Conservation (phyloP, 108 stramenopile genomes). For the Cyclostephanos invisitatus region DNA sequence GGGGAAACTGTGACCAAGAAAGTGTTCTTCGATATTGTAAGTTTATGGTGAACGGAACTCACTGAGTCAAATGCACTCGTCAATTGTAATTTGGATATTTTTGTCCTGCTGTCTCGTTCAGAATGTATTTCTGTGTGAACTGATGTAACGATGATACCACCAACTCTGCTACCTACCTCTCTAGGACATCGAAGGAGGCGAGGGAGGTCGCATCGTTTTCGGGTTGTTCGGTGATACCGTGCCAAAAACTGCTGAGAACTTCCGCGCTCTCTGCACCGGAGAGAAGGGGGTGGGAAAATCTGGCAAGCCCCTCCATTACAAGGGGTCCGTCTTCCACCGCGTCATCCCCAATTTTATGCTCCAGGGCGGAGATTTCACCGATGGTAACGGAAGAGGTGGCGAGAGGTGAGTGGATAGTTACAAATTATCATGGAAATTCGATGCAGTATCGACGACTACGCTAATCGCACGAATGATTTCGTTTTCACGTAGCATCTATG, state of each 20-base stretch:
- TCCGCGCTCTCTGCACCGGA: slow-evolving; percentile 92
- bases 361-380: slow-evolving; percentile 81
- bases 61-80: not conserved
- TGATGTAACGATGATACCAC: not conserved
- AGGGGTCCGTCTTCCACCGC: slow-evolving; percentile 77
- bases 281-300: slow-evolving; percentile 83
- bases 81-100: not conserved
- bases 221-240: slow-evolving; percentile 92
- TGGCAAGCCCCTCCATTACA: slow-evolving; percentile 88
- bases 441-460: not conserved
- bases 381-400: slow-evolving; percentile 86
- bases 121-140: too few relatives aligned
- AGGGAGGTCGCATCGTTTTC: slow-evolving; percentile 80
- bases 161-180: not conserved
- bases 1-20: slow-evolving; percentile 75
- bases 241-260: slow-evolving; percentile 94
- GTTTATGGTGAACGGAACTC: not conserved
- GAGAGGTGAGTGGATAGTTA: slow-evolving; percentile 40
- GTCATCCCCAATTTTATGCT: slow-evolving; percentile 85
- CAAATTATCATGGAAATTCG: not conserved
- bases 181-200: slow-evolving; percentile 52
- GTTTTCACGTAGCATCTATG: slow-evolving; percentile 33
- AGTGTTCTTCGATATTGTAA: slow-evolving; percentile 88
- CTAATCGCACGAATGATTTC: not conserved
- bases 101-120: too few relatives aligned